phyloP scores from a whole-genome alignment of 2,329 filamentous ascomycete genomes.

The Cladophialophora yegresii region DNA sequence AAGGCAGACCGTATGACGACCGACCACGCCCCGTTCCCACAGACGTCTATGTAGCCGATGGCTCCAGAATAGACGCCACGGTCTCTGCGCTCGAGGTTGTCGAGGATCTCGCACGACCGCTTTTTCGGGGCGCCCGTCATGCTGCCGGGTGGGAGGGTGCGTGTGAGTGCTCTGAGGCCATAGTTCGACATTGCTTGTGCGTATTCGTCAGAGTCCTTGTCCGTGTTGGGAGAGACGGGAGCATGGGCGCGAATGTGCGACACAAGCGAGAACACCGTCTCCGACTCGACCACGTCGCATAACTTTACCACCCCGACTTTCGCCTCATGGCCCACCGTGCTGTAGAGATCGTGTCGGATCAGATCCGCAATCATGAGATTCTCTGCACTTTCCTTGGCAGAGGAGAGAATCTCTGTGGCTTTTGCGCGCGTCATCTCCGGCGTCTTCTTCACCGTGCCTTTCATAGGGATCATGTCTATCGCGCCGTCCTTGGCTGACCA shows the following conservation, averaged over 20 bases:
- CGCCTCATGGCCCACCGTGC: constrained; percentile 28
- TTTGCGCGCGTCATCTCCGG: constrained; percentile 67
- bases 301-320: constrained; percentile 71
- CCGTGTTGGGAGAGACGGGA: constrained; percentile 30
- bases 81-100: constrained; percentile 63
- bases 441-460: constrained; percentile 87
- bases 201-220: not conserved
- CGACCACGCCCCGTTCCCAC: constrained; percentile 84
- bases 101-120: constrained; percentile 80
- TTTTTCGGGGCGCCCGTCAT: constrained; percentile 98
- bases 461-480: constrained; percentile 80
- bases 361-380: constrained; percentile 98
- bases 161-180: constrained; percentile 60
- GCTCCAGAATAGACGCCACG: constrained; percentile 84
- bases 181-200: constrained; percentile 40
- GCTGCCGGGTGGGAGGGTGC: constrained; percentile 80
- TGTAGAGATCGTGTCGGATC: constrained; percentile 86
- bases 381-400: constrained; percentile 89
- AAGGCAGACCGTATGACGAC: constrained; percentile 87
- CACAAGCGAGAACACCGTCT: constrained; percentile 87
- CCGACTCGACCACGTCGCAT: constrained; percentile 86
- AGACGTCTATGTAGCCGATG: constrained; percentile 84
- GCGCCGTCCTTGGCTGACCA: constrained; percentile 59
- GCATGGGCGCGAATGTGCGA: constrained; percentile 74
- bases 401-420: constrained; percentile 71